Conservation (phyloP, 345 rosid genomes). For the Draba incana region DNA sequence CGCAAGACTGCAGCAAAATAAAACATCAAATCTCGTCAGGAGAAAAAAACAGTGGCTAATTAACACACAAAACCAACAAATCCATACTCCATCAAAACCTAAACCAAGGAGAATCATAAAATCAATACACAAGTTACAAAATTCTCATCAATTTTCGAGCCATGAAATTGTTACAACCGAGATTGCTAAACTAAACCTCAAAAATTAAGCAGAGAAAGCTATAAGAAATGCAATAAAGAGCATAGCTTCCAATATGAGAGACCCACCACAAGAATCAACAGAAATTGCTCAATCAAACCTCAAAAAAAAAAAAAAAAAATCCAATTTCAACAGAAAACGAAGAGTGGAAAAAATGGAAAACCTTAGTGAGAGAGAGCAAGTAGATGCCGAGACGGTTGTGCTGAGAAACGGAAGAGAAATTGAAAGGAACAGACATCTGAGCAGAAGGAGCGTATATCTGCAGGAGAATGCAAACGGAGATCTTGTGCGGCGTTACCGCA, state of each 20-base stretch:
- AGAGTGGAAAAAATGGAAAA: constrained; percentile 4
- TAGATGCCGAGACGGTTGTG: constrained; percentile 88
- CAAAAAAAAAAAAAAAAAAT: not conserved
- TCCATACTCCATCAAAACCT: not conserved
- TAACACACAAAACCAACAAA: constrained; percentile 8
- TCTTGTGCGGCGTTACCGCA: constrained; percentile 82
- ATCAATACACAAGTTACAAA: not conserved
- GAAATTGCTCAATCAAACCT: constrained; percentile 10
- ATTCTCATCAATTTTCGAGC: not conserved
- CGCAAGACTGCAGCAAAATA: constrained; percentile 61
- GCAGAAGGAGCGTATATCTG: constrained; percentile 80
- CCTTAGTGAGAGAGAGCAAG: constrained; percentile 86
- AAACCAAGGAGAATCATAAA: constrained; percentile 8
- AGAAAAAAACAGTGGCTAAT: too few relatives aligned
- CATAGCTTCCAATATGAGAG: constrained; percentile 10
- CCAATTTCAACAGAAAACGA: not conserved
- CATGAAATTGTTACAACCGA: constrained; percentile 2
- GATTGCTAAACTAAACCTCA: not conserved
- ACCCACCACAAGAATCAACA: not conserved
- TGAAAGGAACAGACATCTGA: constrained; percentile 61
- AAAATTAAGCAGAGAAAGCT: not conserved
- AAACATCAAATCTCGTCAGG: constrained; percentile 24
- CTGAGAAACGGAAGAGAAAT: constrained; percentile 84
- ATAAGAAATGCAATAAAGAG: constrained; percentile 1
- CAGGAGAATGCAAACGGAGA: constrained; percentile 76